Conservation (phyloP, 2,329 filamentous ascomycete species). For the Elsinoe fawcettii region DNA sequence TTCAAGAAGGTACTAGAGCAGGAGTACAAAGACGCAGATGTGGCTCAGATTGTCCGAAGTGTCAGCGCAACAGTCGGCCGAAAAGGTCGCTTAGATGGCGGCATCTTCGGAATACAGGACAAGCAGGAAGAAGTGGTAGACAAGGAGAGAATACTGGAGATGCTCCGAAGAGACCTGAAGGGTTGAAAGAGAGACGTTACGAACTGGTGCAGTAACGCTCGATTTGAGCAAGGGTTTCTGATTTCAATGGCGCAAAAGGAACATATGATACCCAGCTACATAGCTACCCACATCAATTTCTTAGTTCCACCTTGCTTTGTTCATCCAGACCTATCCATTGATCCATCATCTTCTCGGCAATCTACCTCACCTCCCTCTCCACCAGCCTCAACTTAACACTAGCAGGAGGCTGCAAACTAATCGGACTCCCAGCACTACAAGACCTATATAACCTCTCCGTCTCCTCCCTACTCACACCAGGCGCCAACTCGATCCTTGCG, state of each 20-base stretch:
- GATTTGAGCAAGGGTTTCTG: too few species aligned
- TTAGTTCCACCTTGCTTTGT: neutral
- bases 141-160: conserved; percentile 35
- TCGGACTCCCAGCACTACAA: neutral
- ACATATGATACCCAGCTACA: neutral
- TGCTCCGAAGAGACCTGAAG: conserved; percentile 36
- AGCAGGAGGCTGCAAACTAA: neutral
- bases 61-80: conserved; percentile 41
- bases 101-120: conserved; percentile 22
- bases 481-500: neutral
- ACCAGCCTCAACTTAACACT: neutral
- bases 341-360: neutral
- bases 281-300: neutral
- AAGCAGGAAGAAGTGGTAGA: conserved; percentile 37
- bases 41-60: conserved; percentile 12
- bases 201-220: too few species aligned
- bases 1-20: conserved; percentile 20
- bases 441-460: neutral
- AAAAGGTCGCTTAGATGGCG: conserved; percentile 32
- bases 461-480: neutral
- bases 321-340: too few species aligned
- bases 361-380: neutral
- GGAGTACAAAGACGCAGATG: neutral
- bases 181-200: neutral
- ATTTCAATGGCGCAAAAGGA: neutral